Evolutionary conservation across 2,329 filamentous ascomycete genomes (phyloP).

Genomic region (Orbilia brochopaga): DNA sequence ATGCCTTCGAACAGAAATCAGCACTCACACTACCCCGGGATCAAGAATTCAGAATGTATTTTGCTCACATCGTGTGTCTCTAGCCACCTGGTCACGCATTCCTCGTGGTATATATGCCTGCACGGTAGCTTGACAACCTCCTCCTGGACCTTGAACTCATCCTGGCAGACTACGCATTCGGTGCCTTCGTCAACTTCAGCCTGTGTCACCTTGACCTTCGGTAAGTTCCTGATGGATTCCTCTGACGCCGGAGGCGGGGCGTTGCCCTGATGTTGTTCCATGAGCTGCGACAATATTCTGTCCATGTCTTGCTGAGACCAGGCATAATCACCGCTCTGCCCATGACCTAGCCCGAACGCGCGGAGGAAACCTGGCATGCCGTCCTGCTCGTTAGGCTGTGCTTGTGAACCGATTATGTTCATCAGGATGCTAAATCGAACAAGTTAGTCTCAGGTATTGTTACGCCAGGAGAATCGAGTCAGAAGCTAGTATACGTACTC

Average conservation of each 20-base stretch:
- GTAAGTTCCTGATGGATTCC: conserved; percentile 74
- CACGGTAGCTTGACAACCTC: conserved; percentile 82
- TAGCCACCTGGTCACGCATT: conserved; percentile 54
- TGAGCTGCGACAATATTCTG: conserved; percentile 81
- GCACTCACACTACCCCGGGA: background rate
- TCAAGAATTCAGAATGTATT: background rate
- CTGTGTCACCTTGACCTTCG: conserved; percentile 72
- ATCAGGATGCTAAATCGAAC: conserved; percentile 23
- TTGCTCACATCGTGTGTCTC: conserved; percentile 53
- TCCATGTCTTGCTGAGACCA: conserved; percentile 91
- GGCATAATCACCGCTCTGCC: conserved; percentile 75
- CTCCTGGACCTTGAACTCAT: conserved; percentile 74
- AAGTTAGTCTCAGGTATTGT: background rate
- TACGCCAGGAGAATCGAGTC: background rate
- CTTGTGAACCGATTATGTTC: conserved; percentile 34
- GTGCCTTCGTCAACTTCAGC: conserved; percentile 73
- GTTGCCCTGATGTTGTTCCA: conserved; percentile 81
- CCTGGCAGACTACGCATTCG: conserved; percentile 96
- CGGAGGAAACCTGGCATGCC: conserved; percentile 37
- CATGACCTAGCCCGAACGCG: conserved; percentile 45
- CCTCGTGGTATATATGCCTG: conserved; percentile 65
- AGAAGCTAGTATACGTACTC: conserved; percentile 17
- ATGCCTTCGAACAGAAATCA: conserved; percentile 49
- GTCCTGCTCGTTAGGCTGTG: conserved; percentile 8
- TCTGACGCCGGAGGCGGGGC: conserved; percentile 81